Conservation (phyloP, 2,329 filamentous ascomycete species). For the Ophiocordyceps camponoti-rufipedis region DNA sequence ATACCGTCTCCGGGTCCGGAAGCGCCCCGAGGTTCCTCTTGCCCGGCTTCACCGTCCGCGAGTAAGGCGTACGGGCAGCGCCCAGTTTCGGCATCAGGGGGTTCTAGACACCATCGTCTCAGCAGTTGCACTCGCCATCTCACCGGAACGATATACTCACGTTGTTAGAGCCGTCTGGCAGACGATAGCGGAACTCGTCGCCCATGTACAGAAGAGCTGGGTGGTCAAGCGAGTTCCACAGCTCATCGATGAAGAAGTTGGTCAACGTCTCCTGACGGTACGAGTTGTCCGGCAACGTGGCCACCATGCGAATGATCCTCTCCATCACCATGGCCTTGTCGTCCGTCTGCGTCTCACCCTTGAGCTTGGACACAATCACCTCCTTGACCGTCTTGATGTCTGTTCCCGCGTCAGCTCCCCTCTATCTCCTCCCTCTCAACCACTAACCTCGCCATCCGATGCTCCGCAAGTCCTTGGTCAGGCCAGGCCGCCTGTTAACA, state of each 20-base stretch:
- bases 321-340: conserved; percentile 70
- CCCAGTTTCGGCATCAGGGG: conserved; percentile 46
- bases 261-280: conserved; percentile 44
- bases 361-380: conserved; percentile 42
- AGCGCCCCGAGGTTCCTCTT: conserved; percentile 42
- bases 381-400: conserved; percentile 46
- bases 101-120: conserved; percentile 25
- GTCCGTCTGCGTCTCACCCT: conserved; percentile 43
- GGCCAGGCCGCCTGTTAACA: conserved; percentile 26
- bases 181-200: conserved; percentile 44
- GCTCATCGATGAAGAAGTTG: conserved; percentile 45
- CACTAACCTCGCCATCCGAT: conserved; percentile 28
- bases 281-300: conserved; percentile 43
- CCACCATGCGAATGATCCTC: conserved; percentile 50
- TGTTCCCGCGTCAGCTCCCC: conserved; percentile 6
- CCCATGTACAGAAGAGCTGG: conserved; percentile 49
- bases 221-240: conserved; percentile 57
- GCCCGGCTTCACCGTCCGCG: conserved; percentile 42
- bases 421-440: neutral
- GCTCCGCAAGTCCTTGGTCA: conserved; percentile 38
- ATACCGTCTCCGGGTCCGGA: conserved; percentile 47
- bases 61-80: conserved; percentile 48
- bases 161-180: conserved; percentile 54
- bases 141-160: conserved; percentile 12
- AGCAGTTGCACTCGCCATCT: too few species aligned